Evolutionary conservation across 352 stramenopile genomes (phyloP).

Genomic region (Phytophthora ramorum): DNA sequence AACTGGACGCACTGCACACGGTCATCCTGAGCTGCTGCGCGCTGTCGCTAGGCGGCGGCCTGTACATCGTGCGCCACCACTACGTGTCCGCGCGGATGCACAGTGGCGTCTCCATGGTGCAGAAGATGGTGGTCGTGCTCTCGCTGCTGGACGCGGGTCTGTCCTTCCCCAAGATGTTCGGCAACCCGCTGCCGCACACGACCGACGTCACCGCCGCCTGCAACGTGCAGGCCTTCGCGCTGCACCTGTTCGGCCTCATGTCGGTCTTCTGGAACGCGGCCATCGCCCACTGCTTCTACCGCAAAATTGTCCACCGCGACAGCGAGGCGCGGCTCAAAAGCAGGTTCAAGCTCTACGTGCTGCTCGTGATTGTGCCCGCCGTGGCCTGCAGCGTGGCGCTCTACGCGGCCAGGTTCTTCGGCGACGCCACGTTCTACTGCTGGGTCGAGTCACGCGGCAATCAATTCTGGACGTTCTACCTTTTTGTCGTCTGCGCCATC

Average conservation of each 20-base stretch:
- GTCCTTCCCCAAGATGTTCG: slow-evolving; percentile 62
- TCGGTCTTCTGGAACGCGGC: slow-evolving; percentile 76
- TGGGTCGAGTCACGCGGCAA: slow-evolving; percentile 60
- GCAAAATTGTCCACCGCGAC: slow-evolving; percentile 72
- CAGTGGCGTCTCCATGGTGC: slow-evolving; percentile 55
- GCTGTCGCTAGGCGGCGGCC: slow-evolving; percentile 53
- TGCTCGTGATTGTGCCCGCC: slow-evolving; percentile 53
- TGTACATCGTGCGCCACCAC: slow-evolving; percentile 60
- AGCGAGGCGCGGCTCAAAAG: slow-evolving; percentile 66
- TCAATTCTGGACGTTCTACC: slow-evolving; percentile 69
- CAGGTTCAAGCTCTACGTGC: slow-evolving; percentile 67
- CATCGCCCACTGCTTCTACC: slow-evolving; percentile 77
- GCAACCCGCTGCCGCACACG: slow-evolving; percentile 34
- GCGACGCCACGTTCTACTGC: slow-evolving; percentile 79
- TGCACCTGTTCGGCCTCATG: slow-evolving; percentile 64
- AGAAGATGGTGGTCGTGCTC: slow-evolving; percentile 79
- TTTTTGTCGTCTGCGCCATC: slow-evolving; percentile 68
- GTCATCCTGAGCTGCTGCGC: slow-evolving; percentile 50
- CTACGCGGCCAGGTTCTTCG: slow-evolving; percentile 44
- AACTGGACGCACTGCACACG: slow-evolving; percentile 39
- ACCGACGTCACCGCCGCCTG: slow-evolving; percentile 30
- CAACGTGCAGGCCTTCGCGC: slow-evolving; percentile 59
- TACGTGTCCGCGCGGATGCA: slow-evolving; percentile 37
- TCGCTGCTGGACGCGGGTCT: slow-evolving; percentile 65
- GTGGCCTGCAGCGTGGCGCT: slow-evolving; percentile 45